Base-by-base conservation (phyloP, 768 basidiomycete genomes). In the Podaxis pistillaris region DNA sequence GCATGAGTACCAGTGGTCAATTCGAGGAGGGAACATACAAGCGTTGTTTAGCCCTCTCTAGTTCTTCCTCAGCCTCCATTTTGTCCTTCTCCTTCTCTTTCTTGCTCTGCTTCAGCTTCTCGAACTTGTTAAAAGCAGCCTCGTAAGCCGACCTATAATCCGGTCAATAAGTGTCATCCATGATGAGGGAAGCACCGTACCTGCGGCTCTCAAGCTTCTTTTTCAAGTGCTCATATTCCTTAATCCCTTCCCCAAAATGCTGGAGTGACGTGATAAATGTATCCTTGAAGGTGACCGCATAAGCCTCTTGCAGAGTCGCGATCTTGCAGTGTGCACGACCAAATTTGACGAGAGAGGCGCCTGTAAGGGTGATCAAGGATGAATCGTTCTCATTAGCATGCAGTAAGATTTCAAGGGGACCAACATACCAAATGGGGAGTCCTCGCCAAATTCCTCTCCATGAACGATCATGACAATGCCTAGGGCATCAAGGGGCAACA, bases 201-300 rank as follows among this genome's bases (percentile, higher is more conserved):
- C 92, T 82, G 69, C 93, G 79, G 56, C 89, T 93, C 61, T 96
- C 94, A 15, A 96, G 75, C 71, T 94, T 96, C 83, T 94, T 96
- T 64, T 87, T 84, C 64, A 89, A 81, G 4, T 78, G 70, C 62
- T 94, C 89, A 65, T 91, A 96, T 60, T 94, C 94, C 69, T 88
- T 92, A 70, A 96, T 88, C 30, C 91, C 88, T 8, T 86, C 89
- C 15, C 79, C 79, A 56, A 88, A 87, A 47, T 74, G 79, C 64
- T 87, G 81, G 58, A 94, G 78, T 1, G 90, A 86, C 0, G 80
- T 68, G 26, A 95, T 71, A 69, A 90, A 94, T 4, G 87, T 87
- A 68, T 91, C 91, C 37, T 82, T 83, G 60, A 96, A 83, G 5
- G 85, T 84, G 60, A 88, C 73, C 0, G 89, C 88, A 69, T 85